Evolutionary conservation across 768 basidiomycete genomes (phyloP), one percentile per base, ranked within the genome.

Genomic region (Pisolithus sp.): DNA sequence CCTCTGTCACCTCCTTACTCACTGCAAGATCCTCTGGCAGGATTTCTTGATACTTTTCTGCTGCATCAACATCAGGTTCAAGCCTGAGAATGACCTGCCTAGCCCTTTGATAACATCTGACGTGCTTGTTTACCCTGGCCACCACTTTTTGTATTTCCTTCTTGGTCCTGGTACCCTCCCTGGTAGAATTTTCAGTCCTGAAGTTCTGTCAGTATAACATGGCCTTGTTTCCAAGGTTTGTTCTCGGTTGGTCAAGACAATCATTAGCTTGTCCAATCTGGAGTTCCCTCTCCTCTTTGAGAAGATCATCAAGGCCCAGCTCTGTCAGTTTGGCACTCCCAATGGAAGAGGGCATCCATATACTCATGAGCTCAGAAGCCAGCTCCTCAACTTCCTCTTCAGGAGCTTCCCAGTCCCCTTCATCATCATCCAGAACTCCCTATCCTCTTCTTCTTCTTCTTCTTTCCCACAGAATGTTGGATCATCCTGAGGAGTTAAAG

Each of bases 341-440:
- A 23, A 48, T 48, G 31, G 20, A 48, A 23, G 46, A 52, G 13
- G 51, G 46, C 24, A 52, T 41, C 37, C 51, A 52, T 36, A 52
- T 40, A 13, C 51, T 45, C 51, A 48, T 52, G 10, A 37, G 9
- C 26, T 48, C 51, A 26, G 26, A 26, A 7, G 26, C 26, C 26
- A 26, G 26, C 26, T 48, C 34, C 47, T 36, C n/a, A 5, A 30
- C 34, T 38, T 48, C 36, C 9, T 36, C 9, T 38, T 48, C 36
- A 18, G 5, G 10, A 48, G 34, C 47, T 12, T 49, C 48, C 39
- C 7, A 40, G 13, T 8, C 39, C 10, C 4, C 10, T 3, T 40
- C 21, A 18, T 8, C 39, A 21, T 21, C 39, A 4, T 40, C 39
- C 21, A 40, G 21, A 40, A 40, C 39, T 40, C 39, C 0, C 21